These are phyloP conservation scores for Zangia roseola DNA, from an alignment of 768 basidiomycete genomes.

Conservation along the genomic window DNA sequence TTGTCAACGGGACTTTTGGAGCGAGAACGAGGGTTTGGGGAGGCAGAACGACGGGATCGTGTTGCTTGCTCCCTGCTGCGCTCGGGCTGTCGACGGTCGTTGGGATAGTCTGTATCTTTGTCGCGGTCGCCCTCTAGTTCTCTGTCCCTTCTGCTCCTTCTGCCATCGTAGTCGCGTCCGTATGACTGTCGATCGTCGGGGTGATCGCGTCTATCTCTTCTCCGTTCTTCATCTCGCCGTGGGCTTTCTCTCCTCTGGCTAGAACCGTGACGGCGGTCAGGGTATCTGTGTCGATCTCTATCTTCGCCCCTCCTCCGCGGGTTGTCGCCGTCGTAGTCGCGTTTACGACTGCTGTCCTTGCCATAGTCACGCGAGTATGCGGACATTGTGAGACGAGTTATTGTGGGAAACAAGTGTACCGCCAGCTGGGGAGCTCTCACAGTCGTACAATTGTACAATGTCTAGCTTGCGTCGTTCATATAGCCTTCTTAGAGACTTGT, in stretches of 20 bases:
- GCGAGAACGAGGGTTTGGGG: constrained; percentile 41
- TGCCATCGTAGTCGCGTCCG: constrained; percentile 21
- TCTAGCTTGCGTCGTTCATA: constrained; percentile 14
- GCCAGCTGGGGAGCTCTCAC: too few relatives aligned
- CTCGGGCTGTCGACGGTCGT: constrained; percentile 24
- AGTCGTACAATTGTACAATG: constrained; percentile 5
- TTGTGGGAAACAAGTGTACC: constrained; percentile 20
- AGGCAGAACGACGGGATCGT: constrained; percentile 55
- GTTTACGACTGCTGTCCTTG: constrained; percentile 13
- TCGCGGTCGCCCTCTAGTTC: constrained; percentile 13
- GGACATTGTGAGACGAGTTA: constrained; percentile 10
- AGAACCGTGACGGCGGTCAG: constrained; percentile 16
- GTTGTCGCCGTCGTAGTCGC: constrained; percentile 9
- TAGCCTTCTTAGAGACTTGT: constrained; percentile 2
- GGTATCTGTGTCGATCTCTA: constrained; percentile 5
- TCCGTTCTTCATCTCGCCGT: constrained; percentile 23
- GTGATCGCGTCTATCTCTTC: constrained; percentile 17
- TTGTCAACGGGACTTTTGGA: constrained; percentile 53
- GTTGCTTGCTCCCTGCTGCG: constrained; percentile 33
- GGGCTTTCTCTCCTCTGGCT: constrained; percentile 14
- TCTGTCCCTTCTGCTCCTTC: constrained; percentile 14
- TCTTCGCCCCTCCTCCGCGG: constrained; percentile 9
- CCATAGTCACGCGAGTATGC: constrained; percentile 13
- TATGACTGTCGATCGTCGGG: constrained; percentile 17
- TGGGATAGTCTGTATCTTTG: constrained; percentile 42